Evolutionary conservation across 129 eudicot species (phyloP).

Genomic region (Tagetes patula): DNA sequence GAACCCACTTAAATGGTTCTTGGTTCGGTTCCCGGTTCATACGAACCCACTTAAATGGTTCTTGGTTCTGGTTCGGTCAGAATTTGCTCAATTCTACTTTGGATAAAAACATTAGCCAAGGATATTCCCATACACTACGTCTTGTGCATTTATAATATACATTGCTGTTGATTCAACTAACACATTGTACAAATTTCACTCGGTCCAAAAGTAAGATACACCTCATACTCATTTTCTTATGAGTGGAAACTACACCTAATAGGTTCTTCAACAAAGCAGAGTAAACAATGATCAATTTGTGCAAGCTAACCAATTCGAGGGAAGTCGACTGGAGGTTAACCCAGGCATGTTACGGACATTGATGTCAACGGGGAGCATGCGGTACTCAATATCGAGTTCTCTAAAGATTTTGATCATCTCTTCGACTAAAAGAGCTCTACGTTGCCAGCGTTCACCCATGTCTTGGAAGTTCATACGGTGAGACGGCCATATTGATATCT

Average conservation of each 20-base stretch:
- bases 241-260: background rate
- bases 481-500: constrained; percentile 40
- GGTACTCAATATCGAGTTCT: constrained; percentile 43
- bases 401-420: constrained; percentile 45
- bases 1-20: no score
- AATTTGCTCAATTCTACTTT: no score
- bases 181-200: background rate
- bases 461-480: constrained; percentile 62
- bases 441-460: constrained; percentile 55
- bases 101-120: no score
- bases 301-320: constrained; percentile 32
- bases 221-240: background rate
- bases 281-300: constrained; percentile 20
- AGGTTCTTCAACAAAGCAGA: background rate
- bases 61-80: no score
- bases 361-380: constrained; percentile 32
- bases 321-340: constrained; percentile 26
- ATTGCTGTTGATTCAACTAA: background rate
- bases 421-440: constrained; percentile 54
- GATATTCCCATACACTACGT: no score
- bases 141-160: background rate
- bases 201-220: background rate
- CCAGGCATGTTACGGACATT: constrained; percentile 28
- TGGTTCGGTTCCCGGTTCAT: no score
- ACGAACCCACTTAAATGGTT: no score